Percentiles rank a stretch among this genome's conserved stretches.
These are phyloP conservation scores for Chionographis japonica DNA, from an alignment of 106 monocot species.

Conservation along the genomic window DNA sequence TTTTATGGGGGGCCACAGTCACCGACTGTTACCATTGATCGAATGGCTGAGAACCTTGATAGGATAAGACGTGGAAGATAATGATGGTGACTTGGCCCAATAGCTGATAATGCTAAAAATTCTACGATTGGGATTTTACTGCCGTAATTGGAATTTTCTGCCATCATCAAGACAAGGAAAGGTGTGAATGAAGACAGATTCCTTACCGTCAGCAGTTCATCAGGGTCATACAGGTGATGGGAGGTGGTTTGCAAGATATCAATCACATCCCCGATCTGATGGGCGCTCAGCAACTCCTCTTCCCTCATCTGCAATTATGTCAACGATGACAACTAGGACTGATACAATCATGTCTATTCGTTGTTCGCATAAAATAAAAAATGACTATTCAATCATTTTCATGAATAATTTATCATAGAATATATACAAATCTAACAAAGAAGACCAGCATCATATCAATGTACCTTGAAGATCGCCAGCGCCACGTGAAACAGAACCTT, in stretches of 20 bases:
- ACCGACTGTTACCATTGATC: no score
- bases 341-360: no score
- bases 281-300: slow-evolving; percentile 61
- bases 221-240: slow-evolving; percentile 79
- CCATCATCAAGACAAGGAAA: no score
- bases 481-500: slow-evolving; percentile 90
- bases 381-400: no score
- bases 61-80: no score
- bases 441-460: background rate
- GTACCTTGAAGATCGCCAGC: slow-evolving; percentile 92
- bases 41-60: no score
- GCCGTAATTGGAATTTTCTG: no score
- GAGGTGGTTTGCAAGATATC: slow-evolving; percentile 68
- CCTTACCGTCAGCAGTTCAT: slow-evolving; percentile 72
- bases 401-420: no score
- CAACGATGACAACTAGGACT: background rate
- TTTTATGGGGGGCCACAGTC: no score
- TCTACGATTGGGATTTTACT: no score
- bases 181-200: background rate
- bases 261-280: slow-evolving; percentile 88
- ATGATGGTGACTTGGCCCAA: no score
- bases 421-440: background rate
- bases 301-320: slow-evolving; percentile 68
- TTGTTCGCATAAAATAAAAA: background rate
- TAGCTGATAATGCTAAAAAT: no score